Percentiles rank a stretch among this genome's conserved stretches.
Evolutionary conservation across 345 rosid species (phyloP).

Genomic region (Euphorbia peplus): DNA sequence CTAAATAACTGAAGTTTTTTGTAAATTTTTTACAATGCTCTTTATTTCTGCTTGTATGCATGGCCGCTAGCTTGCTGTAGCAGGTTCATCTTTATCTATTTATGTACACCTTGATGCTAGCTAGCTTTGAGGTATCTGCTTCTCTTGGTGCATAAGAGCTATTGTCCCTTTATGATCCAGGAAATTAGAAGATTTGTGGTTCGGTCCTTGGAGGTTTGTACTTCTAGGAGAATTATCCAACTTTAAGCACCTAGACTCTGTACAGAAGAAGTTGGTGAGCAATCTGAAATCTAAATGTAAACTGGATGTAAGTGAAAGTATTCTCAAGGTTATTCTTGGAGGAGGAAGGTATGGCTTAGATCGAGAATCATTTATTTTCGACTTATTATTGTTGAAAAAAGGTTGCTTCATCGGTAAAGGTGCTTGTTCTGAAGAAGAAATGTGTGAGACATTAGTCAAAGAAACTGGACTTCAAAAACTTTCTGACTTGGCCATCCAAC

Average conservation of each 20-base stretch:
- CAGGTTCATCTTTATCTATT: not conserved
- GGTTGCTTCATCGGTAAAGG: conserved; percentile 59
- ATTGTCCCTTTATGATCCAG: conserved; percentile 35
- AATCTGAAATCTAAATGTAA: conserved; percentile 75
- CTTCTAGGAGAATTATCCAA: conserved; percentile 62
- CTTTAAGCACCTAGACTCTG: conserved; percentile 36
- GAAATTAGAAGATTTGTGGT: conserved; percentile 79
- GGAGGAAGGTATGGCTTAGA: conserved; percentile 38
- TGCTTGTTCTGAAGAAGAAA: conserved; percentile 36
- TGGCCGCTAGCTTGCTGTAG: not conserved
- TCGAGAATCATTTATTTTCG: conserved; percentile 44
- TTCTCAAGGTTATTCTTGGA: conserved; percentile 57
- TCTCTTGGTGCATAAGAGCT: conserved; percentile 8
- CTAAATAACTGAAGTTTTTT: not conserved
- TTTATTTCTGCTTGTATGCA: conserved; percentile 4
- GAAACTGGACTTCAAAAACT: conserved; percentile 27
- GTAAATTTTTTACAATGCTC: not conserved
- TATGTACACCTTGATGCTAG: not conserved
- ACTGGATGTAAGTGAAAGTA: conserved; percentile 53
- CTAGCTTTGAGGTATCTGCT: not conserved
- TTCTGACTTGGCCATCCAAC: conserved; percentile 51
- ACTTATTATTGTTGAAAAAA: conserved; percentile 33
- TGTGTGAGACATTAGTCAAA: conserved; percentile 26
- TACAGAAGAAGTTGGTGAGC: conserved; percentile 48
- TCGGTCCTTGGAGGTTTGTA: conserved; percentile 75